These are phyloP conservation scores for Ophiostoma fasciatum DNA, from an alignment of 2,329 filamentous ascomycete genomes.

Conservation along the genomic window DNA sequence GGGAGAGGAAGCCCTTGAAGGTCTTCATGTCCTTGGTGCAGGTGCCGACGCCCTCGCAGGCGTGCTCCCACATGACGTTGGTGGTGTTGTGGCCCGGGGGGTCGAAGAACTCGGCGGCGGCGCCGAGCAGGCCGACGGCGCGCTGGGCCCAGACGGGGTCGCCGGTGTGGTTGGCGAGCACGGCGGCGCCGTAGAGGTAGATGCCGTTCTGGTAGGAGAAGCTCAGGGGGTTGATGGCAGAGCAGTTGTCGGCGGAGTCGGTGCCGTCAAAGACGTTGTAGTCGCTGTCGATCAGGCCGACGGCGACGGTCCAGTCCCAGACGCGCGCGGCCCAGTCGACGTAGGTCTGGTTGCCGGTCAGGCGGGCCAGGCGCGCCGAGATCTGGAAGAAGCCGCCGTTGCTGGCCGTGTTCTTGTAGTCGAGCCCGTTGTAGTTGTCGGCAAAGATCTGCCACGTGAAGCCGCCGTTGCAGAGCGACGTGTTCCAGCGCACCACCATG, in stretches of 20 bases:
- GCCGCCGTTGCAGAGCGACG: conserved; percentile 51
- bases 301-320: conserved; percentile 47
- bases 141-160: conserved; percentile 38
- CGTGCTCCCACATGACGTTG: conserved; percentile 48
- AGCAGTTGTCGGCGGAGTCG: conserved; percentile 38
- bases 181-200: conserved; percentile 48
- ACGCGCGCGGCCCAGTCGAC: conserved; percentile 49
- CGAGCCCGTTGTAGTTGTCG: conserved; percentile 57
- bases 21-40: conserved; percentile 52
- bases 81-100: conserved; percentile 32
- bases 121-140: conserved; percentile 35
- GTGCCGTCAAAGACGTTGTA: conserved; percentile 50
- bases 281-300: conserved; percentile 40
- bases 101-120: conserved; percentile 36
- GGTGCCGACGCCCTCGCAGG: conserved; percentile 42
- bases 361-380: conserved; percentile 57
- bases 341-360: conserved; percentile 52
- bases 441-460: conserved; percentile 71
- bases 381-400: conserved; percentile 79
- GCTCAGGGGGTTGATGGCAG: conserved; percentile 33
- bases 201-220: conserved; percentile 55
- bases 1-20: conserved; percentile 53
- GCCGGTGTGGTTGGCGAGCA: conserved; percentile 46
- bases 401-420: conserved; percentile 70
- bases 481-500: conserved; percentile 57